Percentiles rank a stretch among this genome's conserved stretches.
These are phyloP conservation scores for Penicillium sp. DNA, from an alignment of 2,329 filamentous ascomycete species.

Conservation along the genomic window DNA sequence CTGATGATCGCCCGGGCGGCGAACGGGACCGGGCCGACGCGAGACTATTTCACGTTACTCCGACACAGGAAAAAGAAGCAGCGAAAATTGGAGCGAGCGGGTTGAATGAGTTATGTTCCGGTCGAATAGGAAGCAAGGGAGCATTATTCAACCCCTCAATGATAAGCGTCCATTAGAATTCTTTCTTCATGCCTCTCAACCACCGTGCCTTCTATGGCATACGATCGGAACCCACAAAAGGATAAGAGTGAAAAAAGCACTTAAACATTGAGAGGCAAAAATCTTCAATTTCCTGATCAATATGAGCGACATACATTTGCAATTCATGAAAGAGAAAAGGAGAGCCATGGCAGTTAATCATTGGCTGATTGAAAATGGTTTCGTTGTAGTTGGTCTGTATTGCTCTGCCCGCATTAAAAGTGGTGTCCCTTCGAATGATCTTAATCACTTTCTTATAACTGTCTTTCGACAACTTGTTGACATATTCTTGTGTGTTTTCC, in stretches of 20 bases:
- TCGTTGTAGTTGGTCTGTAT: constrained; percentile 18
- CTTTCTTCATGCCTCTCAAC: neutral
- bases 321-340: neutral
- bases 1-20: neutral
- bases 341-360: neutral
- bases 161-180: constrained; percentile 3
- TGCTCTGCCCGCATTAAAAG: constrained; percentile 1
- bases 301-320: neutral
- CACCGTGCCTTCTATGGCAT: neutral
- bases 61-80: neutral
- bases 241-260: neutral
- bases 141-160: constrained; percentile 4
- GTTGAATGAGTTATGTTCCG: constrained; percentile 6
- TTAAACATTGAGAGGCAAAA: neutral
- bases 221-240: neutral
- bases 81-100: constrained; percentile 6
- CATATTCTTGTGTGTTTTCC: constrained; percentile 7
- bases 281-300: neutral
- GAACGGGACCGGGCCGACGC: neutral
- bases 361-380: constrained; percentile 7
- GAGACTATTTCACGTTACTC: neutral
- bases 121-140: constrained; percentile 5
- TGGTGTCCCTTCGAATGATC: constrained; percentile 7
- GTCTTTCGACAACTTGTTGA: constrained; percentile 2
- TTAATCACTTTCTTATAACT: constrained; percentile 7